These are phyloP conservation scores for Mortierella sp. DNA, from an alignment of 371 early-diverging fungal species.

Conservation along the genomic window DNA sequence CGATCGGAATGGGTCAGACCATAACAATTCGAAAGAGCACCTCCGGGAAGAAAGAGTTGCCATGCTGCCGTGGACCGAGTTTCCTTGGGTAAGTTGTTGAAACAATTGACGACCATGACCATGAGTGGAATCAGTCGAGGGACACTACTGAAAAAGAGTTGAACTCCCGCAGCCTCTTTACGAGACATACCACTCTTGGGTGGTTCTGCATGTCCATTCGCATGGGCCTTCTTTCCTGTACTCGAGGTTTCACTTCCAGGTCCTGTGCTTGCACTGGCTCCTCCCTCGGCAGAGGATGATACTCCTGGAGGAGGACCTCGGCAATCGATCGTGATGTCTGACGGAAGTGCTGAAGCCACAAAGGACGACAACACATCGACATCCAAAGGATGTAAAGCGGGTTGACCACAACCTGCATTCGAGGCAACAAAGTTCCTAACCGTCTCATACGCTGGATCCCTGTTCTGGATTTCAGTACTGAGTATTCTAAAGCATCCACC, in stretches of 20 bases:
- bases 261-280: not conserved
- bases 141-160: constrained; percentile 45
- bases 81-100: constrained; percentile 68
- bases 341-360: constrained; percentile 33
- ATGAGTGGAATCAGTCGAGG: constrained; percentile 64
- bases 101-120: constrained; percentile 64
- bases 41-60: constrained; percentile 68
- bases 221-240: not conserved
- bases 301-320: constrained; percentile 51
- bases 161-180: constrained; percentile 30
- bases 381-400: constrained; percentile 53
- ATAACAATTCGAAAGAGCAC: constrained; percentile 66
- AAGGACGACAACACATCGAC: constrained; percentile 51
- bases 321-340: constrained; percentile 46
- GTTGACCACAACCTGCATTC: constrained; percentile 52
- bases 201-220: not conserved
- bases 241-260: not conserved
- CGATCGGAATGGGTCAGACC: constrained; percentile 68
- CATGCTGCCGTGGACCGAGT: constrained; percentile 68
- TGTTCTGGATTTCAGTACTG: constrained; percentile 55
- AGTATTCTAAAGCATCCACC: constrained; percentile 65
- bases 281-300: constrained; percentile 48
- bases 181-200: constrained; percentile 9
- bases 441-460: constrained; percentile 65
- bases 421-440: constrained; percentile 51